These are phyloP conservation scores for Cryptomeria japonica DNA, from an alignment of 75 land plant species.

Conservation along the genomic window DNA sequence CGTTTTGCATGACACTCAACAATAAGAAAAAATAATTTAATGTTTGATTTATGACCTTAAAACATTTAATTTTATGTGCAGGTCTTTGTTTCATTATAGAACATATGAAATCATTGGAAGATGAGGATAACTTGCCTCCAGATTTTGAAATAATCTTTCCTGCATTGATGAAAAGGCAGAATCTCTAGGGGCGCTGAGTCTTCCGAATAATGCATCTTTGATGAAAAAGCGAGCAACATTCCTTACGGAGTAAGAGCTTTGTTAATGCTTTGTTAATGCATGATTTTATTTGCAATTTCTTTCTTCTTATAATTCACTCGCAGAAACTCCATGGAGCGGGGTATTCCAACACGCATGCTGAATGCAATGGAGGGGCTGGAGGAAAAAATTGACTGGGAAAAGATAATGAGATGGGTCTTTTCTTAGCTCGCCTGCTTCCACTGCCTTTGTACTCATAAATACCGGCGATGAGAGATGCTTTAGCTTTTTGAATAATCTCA, in stretches of 20 bases:
- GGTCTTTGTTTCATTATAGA: background rate
- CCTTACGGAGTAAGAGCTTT: background rate
- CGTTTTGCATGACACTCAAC: no score
- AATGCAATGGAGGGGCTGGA: conserved; percentile 84
- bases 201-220: background rate
- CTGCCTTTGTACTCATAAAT: conserved; percentile 78
- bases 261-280: no score
- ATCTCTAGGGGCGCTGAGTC: background rate
- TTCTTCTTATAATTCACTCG: no score
- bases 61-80: background rate
- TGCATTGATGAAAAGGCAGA: background rate
- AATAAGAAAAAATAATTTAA: no score
- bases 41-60: background rate
- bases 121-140: background rate
- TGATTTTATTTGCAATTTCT: no score
- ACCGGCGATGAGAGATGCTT: conserved; percentile 78
- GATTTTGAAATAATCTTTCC: background rate
- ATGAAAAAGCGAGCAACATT: background rate
- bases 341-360: conserved; percentile 70
- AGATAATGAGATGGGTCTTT: conserved; percentile 69
- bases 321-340: conserved; percentile 29
- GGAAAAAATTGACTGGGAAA: conserved; percentile 67
- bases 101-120: background rate
- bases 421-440: conserved; percentile 43
- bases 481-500: conserved; percentile 41